These are phyloP conservation scores for Dendryphion nanum DNA, from an alignment of 2,329 filamentous ascomycete species.

Conservation along the genomic window DNA sequence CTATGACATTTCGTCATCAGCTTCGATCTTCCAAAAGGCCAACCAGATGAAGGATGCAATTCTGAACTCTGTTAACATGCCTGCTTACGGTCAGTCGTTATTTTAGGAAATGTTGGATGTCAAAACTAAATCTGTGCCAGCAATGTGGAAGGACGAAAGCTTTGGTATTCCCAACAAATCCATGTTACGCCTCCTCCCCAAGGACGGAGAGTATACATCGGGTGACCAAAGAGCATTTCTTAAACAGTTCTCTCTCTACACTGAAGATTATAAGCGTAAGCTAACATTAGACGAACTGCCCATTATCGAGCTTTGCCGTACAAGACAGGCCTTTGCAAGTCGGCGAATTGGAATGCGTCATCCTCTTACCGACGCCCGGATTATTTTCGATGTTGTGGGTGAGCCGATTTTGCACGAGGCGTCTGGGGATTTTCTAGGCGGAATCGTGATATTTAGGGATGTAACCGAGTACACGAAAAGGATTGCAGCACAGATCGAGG, in stretches of 20 bases:
- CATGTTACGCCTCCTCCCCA: constrained; percentile 44
- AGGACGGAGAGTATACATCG: constrained; percentile 36
- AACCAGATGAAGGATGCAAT: constrained; percentile 74
- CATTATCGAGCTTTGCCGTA: constrained; percentile 62
- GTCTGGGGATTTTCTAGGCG: constrained; percentile 71
- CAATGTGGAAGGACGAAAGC: constrained; percentile 78
- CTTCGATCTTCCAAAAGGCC: constrained; percentile 70
- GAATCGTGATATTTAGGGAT: constrained; percentile 69
- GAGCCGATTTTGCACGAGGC: constrained; percentile 66
- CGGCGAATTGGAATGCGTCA: constrained; percentile 62
- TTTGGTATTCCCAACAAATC: constrained; percentile 73
- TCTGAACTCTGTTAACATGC: constrained; percentile 71
- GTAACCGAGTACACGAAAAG: constrained; percentile 68
- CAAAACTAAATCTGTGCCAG: constrained; percentile 11
- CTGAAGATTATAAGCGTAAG: constrained; percentile 62
- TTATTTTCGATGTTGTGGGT: constrained; percentile 65
- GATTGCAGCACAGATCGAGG: constrained; percentile 66
- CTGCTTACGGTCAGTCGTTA: constrained; percentile 55
- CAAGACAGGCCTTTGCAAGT: constrained; percentile 58
- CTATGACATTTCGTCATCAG: constrained; percentile 53
- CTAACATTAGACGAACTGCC: constrained; percentile 63
- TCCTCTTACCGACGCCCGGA: constrained; percentile 49
- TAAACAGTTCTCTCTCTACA: constrained; percentile 60
- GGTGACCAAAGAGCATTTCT: constrained; percentile 53
- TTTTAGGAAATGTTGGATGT: neutral